Percentiles rank a stretch among this genome's conserved stretches.
Conservation (phyloP, 2,329 filamentous ascomycete species). For the Fusarium sp. region DNA sequence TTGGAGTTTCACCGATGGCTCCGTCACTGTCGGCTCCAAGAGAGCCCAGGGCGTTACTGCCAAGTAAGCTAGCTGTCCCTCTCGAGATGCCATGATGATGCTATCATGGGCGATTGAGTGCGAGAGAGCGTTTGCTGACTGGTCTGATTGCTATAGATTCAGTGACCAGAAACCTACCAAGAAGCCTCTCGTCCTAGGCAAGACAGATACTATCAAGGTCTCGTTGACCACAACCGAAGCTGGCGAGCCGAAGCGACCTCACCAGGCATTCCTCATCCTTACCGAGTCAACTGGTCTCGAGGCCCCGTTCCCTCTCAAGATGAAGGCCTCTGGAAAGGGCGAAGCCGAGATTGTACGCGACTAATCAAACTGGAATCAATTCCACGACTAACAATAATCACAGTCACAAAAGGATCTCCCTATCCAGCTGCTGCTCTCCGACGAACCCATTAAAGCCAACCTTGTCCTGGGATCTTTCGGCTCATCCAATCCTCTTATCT, state of each 20-base stretch:
- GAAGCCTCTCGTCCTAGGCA: conserved; percentile 71
- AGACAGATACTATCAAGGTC: conserved; percentile 81
- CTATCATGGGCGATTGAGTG: not conserved
- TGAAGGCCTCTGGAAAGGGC: conserved; percentile 90
- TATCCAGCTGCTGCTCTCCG: conserved; percentile 76
- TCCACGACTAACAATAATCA: conserved; percentile 40
- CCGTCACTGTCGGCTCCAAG: conserved; percentile 72
- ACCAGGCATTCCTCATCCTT: conserved; percentile 91
- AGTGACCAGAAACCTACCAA: conserved; percentile 67
- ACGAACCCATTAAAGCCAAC: conserved; percentile 77
- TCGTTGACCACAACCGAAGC: conserved; percentile 82
- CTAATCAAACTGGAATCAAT: not conserved
- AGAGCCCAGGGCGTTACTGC: conserved; percentile 71
- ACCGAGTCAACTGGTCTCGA: conserved; percentile 83
- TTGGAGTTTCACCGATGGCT: conserved; percentile 80
- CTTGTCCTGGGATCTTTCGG: conserved; percentile 90
- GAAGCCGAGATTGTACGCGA: conserved; percentile 80
- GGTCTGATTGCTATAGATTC: conserved; percentile 58
- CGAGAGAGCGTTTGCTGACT: conserved; percentile 34
- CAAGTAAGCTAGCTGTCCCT: conserved; percentile 62
- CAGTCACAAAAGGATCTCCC: conserved; percentile 94
- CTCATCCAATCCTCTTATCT: conserved; percentile 71
- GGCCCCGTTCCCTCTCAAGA: conserved; percentile 81
- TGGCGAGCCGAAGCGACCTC: conserved; percentile 81
- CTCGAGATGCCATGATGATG: conserved; percentile 30